Base-by-base conservation (phyloP, 2,329 filamentous ascomycete species). In the Trichophaea hybrida region DNA sequence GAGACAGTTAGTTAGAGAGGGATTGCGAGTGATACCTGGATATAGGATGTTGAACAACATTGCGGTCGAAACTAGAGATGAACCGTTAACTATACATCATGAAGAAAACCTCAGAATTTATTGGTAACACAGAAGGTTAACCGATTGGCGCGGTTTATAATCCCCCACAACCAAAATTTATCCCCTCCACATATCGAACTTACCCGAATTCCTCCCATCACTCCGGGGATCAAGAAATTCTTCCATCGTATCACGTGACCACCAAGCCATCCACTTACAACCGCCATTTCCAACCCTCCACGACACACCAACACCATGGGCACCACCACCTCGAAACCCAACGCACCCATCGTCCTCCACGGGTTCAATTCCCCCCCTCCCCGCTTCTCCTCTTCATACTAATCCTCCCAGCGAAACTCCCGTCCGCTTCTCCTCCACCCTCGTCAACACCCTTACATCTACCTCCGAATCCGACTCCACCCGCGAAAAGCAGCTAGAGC, bases 401-500 rank as follows among this genome's bases (percentile, higher is more conserved):
- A 7, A 12, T 34, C 52, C 33, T 2, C 55, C 31, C 44, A 65
- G 64, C 50, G 59, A 65, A 58, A 65, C 58, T 44, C 64, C 64
- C 31, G 60, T 65, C 37, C 64, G 62, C 44, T 65, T 65, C 50
- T 65, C 64, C 34, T 60, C 57, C 53, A 44, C 57, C 49, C 61
- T 65, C 37, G 57, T 65, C 31, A 55, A 58, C 38, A 62, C 64
- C 44, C 58, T 65, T n/a, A 60, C 64, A 38, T 58, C 57, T 58
- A 60, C 64, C 48, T 59, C 57, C 40, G 64, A 65, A 58, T 62
- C 62, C 35, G 58, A 65, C 58, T 56, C 55, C 24, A 64, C 60
- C 17, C 64, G 64, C n/a, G 59, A 61, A 31, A 65, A 64, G 57
- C n/a, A 59, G 43, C 58, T 64, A 4, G 64, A 65, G 32, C 53